Percentiles rank a stretch among this genome's conserved stretches.
These are phyloP conservation scores for Lathyrus tuberosus DNA, from an alignment of 306 rosid genomes.

Conservation along the genomic window DNA sequence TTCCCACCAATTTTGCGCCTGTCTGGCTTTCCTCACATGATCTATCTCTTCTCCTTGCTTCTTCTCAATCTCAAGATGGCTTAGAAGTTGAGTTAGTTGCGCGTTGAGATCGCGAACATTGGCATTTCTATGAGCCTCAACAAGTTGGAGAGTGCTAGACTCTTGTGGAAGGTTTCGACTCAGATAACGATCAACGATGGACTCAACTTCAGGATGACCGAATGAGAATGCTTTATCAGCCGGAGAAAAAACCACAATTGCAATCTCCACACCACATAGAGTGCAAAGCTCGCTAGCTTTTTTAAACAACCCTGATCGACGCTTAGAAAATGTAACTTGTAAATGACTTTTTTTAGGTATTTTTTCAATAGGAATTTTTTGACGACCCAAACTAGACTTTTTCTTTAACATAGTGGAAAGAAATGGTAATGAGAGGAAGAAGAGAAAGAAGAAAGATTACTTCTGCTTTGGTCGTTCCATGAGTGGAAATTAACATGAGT, in stretches of 20 bases:
- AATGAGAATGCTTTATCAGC: conserved; percentile 70
- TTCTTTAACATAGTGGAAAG: conserved; percentile 46
- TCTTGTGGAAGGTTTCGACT: conserved; percentile 35
- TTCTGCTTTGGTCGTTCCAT: conserved; percentile 24
- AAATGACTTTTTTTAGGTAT: conserved; percentile 60
- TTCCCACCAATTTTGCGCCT: conserved; percentile 67
- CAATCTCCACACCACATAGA: conserved; percentile 66
- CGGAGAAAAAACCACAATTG: conserved; percentile 65
- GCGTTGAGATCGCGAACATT: conserved; percentile 51
- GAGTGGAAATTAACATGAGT: conserved; percentile 30
- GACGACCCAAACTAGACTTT: conserved; percentile 56
- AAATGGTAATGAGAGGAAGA: background rate
- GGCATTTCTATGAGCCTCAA: conserved; percentile 45
- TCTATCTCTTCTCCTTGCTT: conserved; percentile 57
- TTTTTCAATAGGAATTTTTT: conserved; percentile 61
- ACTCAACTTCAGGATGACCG: conserved; percentile 63
- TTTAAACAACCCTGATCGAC: conserved; percentile 70
- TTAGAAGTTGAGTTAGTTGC: conserved; percentile 48
- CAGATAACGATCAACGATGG: conserved; percentile 52
- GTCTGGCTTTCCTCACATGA: conserved; percentile 43
- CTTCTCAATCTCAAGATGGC: conserved; percentile 57
- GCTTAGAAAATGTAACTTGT: conserved; percentile 73
- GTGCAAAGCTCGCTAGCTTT: conserved; percentile 79
- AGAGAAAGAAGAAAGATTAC: background rate
- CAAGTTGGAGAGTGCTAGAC: conserved; percentile 31